Base-by-base conservation (phyloP, 192 early-diverging fungal species). In the Globomyces pollinis-pini region DNA sequence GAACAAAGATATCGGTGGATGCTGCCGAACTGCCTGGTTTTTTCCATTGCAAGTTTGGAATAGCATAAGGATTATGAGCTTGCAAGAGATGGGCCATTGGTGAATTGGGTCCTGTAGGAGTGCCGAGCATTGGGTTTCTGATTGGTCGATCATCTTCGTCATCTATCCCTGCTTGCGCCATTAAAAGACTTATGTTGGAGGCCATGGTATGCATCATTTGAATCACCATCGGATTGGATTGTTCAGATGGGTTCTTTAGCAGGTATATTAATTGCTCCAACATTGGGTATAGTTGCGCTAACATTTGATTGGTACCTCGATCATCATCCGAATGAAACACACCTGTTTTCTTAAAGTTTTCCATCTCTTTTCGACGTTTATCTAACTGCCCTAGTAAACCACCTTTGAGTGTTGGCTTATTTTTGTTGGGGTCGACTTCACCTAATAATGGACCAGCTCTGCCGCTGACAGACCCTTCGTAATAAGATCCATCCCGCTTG, bases 331-430 rank as follows among this genome's bases (percentile, higher is more conserved):
- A 4, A 20, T 21, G 0, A 23, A n/a, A 29, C 33, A 32, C 15
- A 43, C 36, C 38, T 74, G 60, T 47, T 74, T 74, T 31, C 70
- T 44, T 53, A 73, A 53, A n/a, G n/a, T n/a, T n/a, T 38, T 74
- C 63, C 51, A 74, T 74, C 13, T 74, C 67, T 57, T 64, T 47
- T 29, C 68, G 63, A 38, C 70, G 38, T 43, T 67, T 51, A 59
- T 74, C 64, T 21, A 74, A 52, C 49, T 74, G 44, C 1, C 69
- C 73, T 6, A 74, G 52, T 39, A 74, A 50, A 15, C 73, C 73
- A 15, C 61, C 62, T 12, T 66, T 57, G 11, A 74, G 38, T 23
- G 61, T 64, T 23, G 57, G 66, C 38, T 74, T 74, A 16, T 57
- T 30, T 18, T 61, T 20, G 4, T 64, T 30, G 12, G 38, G 47